Evolutionary conservation across 2,329 filamentous ascomycete genomes (phyloP).

Genomic region (Knoxdaviesia capensis): DNA sequence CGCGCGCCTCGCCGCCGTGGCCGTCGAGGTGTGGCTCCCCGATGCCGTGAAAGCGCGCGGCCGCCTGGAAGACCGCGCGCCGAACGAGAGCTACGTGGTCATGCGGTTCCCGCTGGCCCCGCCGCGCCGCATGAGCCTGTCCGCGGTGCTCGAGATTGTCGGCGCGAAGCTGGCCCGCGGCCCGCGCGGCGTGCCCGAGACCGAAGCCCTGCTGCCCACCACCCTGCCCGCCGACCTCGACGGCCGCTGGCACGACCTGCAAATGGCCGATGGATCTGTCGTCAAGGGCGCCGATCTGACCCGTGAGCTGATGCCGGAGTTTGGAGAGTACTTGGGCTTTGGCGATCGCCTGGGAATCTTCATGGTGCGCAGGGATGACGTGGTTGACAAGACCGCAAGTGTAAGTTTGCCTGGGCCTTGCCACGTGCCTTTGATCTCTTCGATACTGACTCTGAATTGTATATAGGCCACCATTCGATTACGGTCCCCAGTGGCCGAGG

Average conservation of each 20-base stretch:
- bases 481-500: too few relatives aligned
- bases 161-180: conserved; percentile 31
- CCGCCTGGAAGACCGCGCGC: conserved; percentile 20
- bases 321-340: conserved; percentile 45
- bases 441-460: too few relatives aligned
- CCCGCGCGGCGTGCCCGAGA: conserved; percentile 30
- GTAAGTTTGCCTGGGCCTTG: too few relatives aligned
- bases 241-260: conserved; percentile 16
- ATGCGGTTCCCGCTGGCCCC: conserved; percentile 44
- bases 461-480: too few relatives aligned
- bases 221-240: conserved; percentile 36
- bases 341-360: conserved; percentile 48
- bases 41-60: conserved; percentile 35
- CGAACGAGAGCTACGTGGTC: conserved; percentile 36
- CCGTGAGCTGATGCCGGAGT: conserved; percentile 37
- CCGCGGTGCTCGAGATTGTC: conserved; percentile 22
- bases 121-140: conserved; percentile 17
- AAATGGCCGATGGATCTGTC: too few relatives aligned
- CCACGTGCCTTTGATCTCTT: too few relatives aligned
- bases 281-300: conserved; percentile 15
- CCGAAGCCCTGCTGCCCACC: conserved; percentile 47
- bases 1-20: conserved; percentile 50
- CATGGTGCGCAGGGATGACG: conserved; percentile 13
- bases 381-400: too few relatives aligned
- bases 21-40: conserved; percentile 47